Conservation (phyloP, 1,139 yeast species). For the Suhomyces terraborum region DNA sequence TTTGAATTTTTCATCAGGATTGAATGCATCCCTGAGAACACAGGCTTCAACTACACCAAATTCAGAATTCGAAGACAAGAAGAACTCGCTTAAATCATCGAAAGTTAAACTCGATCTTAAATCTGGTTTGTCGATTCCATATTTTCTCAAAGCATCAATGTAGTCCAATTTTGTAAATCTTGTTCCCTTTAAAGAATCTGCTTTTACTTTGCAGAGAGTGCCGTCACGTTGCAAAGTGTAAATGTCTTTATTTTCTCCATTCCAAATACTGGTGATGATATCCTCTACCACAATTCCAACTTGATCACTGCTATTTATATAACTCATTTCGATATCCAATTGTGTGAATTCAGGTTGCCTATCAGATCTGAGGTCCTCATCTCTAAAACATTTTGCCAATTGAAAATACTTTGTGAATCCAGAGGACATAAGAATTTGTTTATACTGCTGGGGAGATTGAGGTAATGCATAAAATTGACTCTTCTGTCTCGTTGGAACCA, state of each 20-base stretch:
- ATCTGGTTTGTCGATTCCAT: slow-evolving; percentile 96
- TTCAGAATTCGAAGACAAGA: slow-evolving; percentile 30
- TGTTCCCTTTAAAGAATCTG: slow-evolving; percentile 13
- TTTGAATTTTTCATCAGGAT: slow-evolving; percentile 25
- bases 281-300: slow-evolving; percentile 68
- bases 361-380: slow-evolving; percentile 91
- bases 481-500: slow-evolving; percentile 80
- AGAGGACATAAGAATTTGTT: slow-evolving; percentile 91
- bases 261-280: slow-evolving; percentile 60
- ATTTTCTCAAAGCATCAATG: slow-evolving; percentile 64
- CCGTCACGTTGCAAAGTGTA: slow-evolving; percentile 33
- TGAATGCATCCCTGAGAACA: slow-evolving; percentile 55
- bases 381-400: slow-evolving; percentile 91
- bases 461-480: slow-evolving; percentile 83
- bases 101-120: slow-evolving; percentile 64
- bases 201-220: background rate
- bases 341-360: slow-evolving; percentile 98
- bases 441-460: slow-evolving; percentile 97
- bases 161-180: slow-evolving; percentile 57
- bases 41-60: slow-evolving; percentile 76
- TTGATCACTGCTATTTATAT: slow-evolving; percentile 62
- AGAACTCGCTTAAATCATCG: slow-evolving; percentile 46
- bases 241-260: slow-evolving; percentile 39
- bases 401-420: slow-evolving; percentile 88
- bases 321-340: slow-evolving; percentile 91